phyloP scores from a whole-genome alignment of 1,284 basidiomycete species.

The Omphalotus olearius region DNA sequence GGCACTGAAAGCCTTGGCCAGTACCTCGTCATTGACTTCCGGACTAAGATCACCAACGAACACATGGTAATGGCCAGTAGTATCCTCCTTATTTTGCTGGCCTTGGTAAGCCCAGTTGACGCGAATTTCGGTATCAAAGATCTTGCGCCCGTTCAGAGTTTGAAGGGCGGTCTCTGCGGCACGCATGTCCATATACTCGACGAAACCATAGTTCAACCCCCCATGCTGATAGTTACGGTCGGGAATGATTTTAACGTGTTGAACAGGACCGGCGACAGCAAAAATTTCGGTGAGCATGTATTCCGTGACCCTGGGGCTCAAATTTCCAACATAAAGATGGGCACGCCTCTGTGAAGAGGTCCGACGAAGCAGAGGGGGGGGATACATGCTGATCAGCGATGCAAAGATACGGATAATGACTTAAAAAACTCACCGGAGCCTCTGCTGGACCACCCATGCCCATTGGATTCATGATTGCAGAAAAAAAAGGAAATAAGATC shows the following conservation, averaged over 20 bases:
- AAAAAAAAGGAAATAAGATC: conserved; percentile 36
- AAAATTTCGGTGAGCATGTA: conserved; percentile 97
- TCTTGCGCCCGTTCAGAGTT: conserved; percentile 96
- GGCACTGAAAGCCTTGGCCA: conserved; percentile 91
- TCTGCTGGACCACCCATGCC: conserved; percentile 64
- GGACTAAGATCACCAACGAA: conserved; percentile 98
- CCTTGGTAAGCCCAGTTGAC: conserved; percentile 99
- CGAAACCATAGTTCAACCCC: conserved; percentile 97
- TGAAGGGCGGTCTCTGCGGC: conserved; percentile 95
- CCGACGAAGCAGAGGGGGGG: conserved; percentile 18
- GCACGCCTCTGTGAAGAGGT: conserved; percentile 62
- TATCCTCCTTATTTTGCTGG: conserved; percentile 94
- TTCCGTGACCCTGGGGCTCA: conserved; percentile 90
- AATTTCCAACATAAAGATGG: conserved; percentile 96
- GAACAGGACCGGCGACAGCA: conserved; percentile 91
- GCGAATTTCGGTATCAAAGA: conserved; percentile 95
- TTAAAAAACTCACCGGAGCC: conserved; percentile 57
- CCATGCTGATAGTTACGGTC: conserved; percentile 98
- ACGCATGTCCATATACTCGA: conserved; percentile 96
- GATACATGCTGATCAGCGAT: conserved; percentile 28
- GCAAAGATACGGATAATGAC: conserved; percentile 11
- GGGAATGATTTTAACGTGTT: conserved; percentile 98
- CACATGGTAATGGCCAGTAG: conserved; percentile 93
- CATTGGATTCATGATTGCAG: conserved; percentile 77
- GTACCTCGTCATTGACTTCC: conserved; percentile 97